These are phyloP conservation scores for Ascochyta pisi DNA, from an alignment of 2,329 filamentous ascomycete species.

Conservation along the genomic window DNA sequence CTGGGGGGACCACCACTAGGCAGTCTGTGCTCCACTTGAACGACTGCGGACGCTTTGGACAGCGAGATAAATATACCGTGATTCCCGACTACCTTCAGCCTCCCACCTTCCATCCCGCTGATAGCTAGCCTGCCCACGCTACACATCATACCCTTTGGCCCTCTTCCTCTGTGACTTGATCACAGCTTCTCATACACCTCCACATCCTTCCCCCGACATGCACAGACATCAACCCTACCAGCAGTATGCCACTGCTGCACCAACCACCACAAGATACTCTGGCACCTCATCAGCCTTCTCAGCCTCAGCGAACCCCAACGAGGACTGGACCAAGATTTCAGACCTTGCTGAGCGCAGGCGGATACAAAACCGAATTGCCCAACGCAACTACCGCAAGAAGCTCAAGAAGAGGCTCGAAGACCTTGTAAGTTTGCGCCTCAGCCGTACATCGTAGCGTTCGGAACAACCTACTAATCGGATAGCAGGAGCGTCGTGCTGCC, in stretches of 20 bases:
- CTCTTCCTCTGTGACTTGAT: slow-evolving; percentile 13
- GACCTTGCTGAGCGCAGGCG: slow-evolving; percentile 91
- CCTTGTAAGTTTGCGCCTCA: slow-evolving; percentile 52
- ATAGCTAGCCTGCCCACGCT: slow-evolving; percentile 22
- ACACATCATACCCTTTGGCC: slow-evolving; percentile 29
- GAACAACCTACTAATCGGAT: slow-evolving; percentile 25
- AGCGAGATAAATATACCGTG: slow-evolving; percentile 42
- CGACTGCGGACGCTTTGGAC: slow-evolving; percentile 35
- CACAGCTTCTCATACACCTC: slow-evolving; percentile 9
- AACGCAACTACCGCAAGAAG: slow-evolving; percentile 97
- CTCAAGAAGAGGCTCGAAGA: slow-evolving; percentile 89
- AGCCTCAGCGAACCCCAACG: slow-evolving; percentile 90
- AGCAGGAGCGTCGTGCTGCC: slow-evolving; percentile 72
- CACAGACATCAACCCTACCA: slow-evolving; percentile 55
- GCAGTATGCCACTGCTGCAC: slow-evolving; percentile 49
- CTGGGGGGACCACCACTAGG: slow-evolving; percentile 37
- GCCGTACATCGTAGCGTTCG: slow-evolving; percentile 17
- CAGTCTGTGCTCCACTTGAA: slow-evolving; percentile 38
- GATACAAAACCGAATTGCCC: slow-evolving; percentile 97
- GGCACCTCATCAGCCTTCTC: slow-evolving; percentile 94
- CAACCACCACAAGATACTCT: slow-evolving; percentile 66
- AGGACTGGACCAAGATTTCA: slow-evolving; percentile 99
- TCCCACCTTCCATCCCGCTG: slow-evolving; percentile 30
- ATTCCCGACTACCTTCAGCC: slow-evolving; percentile 33
- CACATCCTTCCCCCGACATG: slow-evolving; percentile 45